A percentile compares a stretch with the other conserved stretches of the same genome.
These are phyloP conservation scores for Jacaranda copaia DNA, from an alignment of 257 asterid species.

Conservation along the genomic window DNA sequence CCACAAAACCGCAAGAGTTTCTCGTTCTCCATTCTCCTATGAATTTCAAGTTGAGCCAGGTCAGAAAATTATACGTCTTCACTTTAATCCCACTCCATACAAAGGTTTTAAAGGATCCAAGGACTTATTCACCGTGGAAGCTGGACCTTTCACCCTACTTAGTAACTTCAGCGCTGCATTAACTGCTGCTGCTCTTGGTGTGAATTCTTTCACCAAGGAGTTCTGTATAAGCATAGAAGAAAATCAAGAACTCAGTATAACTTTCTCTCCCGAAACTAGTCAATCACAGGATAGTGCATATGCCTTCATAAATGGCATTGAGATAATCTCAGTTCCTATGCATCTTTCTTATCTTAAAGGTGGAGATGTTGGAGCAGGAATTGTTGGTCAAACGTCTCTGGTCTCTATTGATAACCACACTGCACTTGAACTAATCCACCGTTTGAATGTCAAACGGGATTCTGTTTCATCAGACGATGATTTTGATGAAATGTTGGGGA, in stretches of 20 bases:
- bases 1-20: too few species aligned
- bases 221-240: too few species aligned
- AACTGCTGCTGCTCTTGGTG: constrained; percentile 13
- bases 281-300: constrained; percentile 12
- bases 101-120: neutral
- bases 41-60: too few species aligned
- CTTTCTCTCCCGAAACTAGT: constrained; percentile 27
- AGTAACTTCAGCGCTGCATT: constrained; percentile 42
- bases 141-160: constrained; percentile 39
- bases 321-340: constrained; percentile 37
- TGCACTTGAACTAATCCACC: constrained; percentile 53
- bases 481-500: constrained; percentile 42
- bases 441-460: constrained; percentile 44
- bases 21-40: too few species aligned
- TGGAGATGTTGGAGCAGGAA: constrained; percentile 19
- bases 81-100: too few species aligned
- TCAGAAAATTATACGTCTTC: too few species aligned
- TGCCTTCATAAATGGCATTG: constrained; percentile 46
- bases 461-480: constrained; percentile 37
- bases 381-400: constrained; percentile 33
- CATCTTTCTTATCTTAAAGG: constrained; percentile 32
- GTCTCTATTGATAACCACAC: constrained; percentile 19
- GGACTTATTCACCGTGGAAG: constrained; percentile 40
- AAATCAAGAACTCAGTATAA: too few species aligned
- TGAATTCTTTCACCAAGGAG: too few species aligned